Conservation (phyloP, 805 yeast species). For the Kuraishia hungarica region DNA sequence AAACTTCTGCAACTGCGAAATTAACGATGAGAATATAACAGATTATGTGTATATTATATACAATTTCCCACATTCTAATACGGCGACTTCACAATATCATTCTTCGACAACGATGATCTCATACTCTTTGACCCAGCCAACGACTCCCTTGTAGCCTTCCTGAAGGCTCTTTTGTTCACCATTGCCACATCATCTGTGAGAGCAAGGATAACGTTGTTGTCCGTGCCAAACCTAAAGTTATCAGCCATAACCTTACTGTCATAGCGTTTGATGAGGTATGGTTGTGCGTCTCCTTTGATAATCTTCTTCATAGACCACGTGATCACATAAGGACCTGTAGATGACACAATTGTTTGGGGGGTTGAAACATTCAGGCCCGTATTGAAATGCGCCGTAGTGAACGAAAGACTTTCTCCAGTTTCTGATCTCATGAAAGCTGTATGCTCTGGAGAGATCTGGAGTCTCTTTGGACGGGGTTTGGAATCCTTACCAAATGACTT, state of each 20-base stretch:
- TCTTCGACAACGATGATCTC: neutral
- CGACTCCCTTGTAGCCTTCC: constrained; percentile 43
- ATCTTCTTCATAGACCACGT: constrained; percentile 69
- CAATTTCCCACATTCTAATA: neutral
- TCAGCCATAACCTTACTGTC: constrained; percentile 60
- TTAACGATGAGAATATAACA: neutral
- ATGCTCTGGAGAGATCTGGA: constrained; percentile 67
- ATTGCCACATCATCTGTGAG: constrained; percentile 69
- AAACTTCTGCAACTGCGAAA: neutral
- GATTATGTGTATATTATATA: too few species aligned
- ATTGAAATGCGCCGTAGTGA: constrained; percentile 74
- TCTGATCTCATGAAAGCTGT: constrained; percentile 51
- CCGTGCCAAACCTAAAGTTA: constrained; percentile 69
- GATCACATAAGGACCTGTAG: constrained; percentile 76
- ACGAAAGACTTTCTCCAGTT: constrained; percentile 38
- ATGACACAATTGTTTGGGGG: constrained; percentile 59
- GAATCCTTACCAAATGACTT: constrained; percentile 54
- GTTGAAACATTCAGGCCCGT: constrained; percentile 57
- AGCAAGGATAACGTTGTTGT: constrained; percentile 64
- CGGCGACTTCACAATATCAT: neutral
- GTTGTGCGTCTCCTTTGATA: constrained; percentile 38
- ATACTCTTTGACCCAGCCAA: constrained; percentile 16
- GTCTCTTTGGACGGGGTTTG: constrained; percentile 61
- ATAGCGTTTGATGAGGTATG: constrained; percentile 60
- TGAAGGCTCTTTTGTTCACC: constrained; percentile 52